phyloP scores from a whole-genome alignment of 2,329 filamentous ascomycete genomes.

The Fusarium metavorans region DNA sequence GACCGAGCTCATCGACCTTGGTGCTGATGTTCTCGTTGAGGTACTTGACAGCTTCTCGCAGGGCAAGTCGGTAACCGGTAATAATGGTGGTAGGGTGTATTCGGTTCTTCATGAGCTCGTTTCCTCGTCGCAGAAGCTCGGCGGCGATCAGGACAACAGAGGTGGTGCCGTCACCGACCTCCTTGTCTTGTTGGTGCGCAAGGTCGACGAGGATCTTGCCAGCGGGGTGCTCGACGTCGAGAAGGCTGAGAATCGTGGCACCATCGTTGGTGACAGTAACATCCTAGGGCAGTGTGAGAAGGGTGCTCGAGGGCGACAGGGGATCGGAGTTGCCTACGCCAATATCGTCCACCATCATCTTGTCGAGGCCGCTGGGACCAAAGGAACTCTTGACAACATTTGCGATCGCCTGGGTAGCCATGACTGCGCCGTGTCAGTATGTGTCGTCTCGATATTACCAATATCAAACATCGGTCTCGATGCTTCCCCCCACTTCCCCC shows the following conservation, averaged over 20 bases:
- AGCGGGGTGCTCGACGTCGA: constrained; percentile 97
- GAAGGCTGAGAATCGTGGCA: constrained; percentile 92
- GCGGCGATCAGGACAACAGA: constrained; percentile 98
- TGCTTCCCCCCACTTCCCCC: constrained; percentile 42
- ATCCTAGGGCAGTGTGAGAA: constrained; percentile 68
- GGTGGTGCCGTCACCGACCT: constrained; percentile 98
- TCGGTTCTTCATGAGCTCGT: constrained; percentile 99
- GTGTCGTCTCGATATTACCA: constrained; percentile 20
- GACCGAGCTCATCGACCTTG: constrained; percentile 91
- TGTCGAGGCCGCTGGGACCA: constrained; percentile 95
- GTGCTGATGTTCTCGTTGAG: constrained; percentile 98
- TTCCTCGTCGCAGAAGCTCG: constrained; percentile 91
- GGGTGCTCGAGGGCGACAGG: constrained; percentile 25
- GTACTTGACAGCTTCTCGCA: constrained; percentile 97
- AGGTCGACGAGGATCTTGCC: constrained; percentile 98
- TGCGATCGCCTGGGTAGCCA: constrained; percentile 95
- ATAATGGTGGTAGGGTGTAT: constrained; percentile 99
- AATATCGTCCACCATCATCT: constrained; percentile 99
- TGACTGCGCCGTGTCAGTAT: constrained; percentile 66
- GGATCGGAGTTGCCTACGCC: constrained; percentile 70
- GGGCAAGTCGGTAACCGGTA: constrained; percentile 93
- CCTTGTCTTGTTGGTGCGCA: constrained; percentile 98
- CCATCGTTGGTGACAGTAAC: constrained; percentile 99
- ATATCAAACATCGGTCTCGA: constrained; percentile 27
- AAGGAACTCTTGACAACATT: constrained; percentile 99